phyloP scores from a whole-genome alignment of 2,329 filamentous ascomycete species.

The Fusarium graminum region DNA sequence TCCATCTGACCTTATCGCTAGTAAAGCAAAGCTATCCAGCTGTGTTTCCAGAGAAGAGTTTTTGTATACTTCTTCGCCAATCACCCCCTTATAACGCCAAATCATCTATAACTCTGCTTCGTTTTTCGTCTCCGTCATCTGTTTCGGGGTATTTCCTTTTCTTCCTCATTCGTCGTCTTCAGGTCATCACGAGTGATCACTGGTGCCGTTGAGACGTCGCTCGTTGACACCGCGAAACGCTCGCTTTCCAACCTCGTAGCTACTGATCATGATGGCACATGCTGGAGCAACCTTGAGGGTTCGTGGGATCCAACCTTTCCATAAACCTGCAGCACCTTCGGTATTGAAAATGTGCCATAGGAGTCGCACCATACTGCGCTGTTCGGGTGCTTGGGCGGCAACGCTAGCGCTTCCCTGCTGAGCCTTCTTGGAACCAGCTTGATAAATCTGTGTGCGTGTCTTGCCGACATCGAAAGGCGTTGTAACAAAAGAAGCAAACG shows the following conservation, averaged over 20 bases:
- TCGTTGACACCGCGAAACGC: slow-evolving; percentile 82
- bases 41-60: slow-evolving; percentile 35
- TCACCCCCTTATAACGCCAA: slow-evolving; percentile 40
- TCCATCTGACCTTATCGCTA: slow-evolving; percentile 38
- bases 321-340: slow-evolving; percentile 84
- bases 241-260: slow-evolving; percentile 95
- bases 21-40: slow-evolving; percentile 13
- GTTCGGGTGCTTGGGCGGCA: slow-evolving; percentile 71
- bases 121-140: background rate
- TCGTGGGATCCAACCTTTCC: slow-evolving; percentile 90
- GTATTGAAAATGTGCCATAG: slow-evolving; percentile 91
- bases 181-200: slow-evolving; percentile 21
- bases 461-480: slow-evolving; percentile 98
- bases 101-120: slow-evolving; percentile 31
- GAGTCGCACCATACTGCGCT: slow-evolving; percentile 82
- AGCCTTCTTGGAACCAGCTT: slow-evolving; percentile 60
- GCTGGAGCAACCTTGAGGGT: slow-evolving; percentile 95
- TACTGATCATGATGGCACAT: slow-evolving; percentile 99
- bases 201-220: slow-evolving; percentile 43
- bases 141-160: slow-evolving; percentile 29
- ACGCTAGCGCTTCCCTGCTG: slow-evolving; percentile 45
- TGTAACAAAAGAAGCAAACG: slow-evolving; percentile 87
- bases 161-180: slow-evolving; percentile 10
- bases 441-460: slow-evolving; percentile 89
- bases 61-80: slow-evolving; percentile 16